Conservation (phyloP, 148 eudicot species). For the Arbutus unedo region DNA sequence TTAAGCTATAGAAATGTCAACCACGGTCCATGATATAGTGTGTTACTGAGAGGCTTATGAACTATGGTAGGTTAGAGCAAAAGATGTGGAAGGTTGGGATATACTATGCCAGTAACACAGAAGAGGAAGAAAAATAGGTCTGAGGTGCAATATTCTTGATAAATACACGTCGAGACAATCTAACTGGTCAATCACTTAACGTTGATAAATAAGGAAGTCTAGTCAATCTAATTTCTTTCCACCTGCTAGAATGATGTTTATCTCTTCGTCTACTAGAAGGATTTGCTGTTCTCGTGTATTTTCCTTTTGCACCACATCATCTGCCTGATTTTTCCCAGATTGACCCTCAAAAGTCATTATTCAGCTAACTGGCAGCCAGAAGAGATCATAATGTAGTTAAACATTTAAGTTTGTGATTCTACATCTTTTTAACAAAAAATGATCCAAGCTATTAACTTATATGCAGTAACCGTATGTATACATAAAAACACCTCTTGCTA, state of each 20-base stretch:
- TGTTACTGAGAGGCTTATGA: not conserved
- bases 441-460: not conserved
- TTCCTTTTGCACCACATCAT: not conserved
- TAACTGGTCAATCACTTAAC: not conserved
- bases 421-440: not conserved
- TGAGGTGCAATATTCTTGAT: not conserved
- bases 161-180: not conserved
- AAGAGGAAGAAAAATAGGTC: not conserved
- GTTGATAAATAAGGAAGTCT: not conserved
- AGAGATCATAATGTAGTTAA: not conserved
- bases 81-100: not conserved
- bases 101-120: not conserved
- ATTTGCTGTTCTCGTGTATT: no score
- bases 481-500: not conserved
- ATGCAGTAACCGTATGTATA: not conserved
- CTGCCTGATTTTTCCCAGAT: not conserved
- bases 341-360: not conserved
- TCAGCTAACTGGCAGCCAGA: constrained; percentile 5
- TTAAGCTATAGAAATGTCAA: not conserved
- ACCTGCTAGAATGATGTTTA: not conserved
- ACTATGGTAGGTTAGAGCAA: not conserved
- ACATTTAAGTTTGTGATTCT: not conserved
- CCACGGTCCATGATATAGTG: not conserved
- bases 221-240: not conserved
- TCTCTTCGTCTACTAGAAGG: not conserved